These are phyloP conservation scores for Coniochaeta ligniaria DNA, from an alignment of 2,329 filamentous ascomycete genomes.

Conservation along the genomic window DNA sequence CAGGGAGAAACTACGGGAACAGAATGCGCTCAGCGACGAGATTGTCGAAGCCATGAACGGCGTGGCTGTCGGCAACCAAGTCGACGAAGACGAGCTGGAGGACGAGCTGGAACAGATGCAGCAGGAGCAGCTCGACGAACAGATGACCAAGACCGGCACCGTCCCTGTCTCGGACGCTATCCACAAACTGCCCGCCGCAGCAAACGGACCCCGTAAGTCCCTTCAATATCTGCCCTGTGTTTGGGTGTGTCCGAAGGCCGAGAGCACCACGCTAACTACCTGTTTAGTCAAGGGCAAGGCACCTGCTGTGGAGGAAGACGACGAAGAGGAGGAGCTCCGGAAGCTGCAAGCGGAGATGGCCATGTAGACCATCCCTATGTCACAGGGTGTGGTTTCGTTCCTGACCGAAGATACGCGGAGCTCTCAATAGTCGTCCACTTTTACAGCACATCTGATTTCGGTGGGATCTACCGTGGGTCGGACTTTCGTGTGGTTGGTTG, in stretches of 20 bases:
- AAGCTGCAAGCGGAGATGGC: constrained; percentile 97
- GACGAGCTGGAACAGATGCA: constrained; percentile 80
- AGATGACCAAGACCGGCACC: constrained; percentile 83
- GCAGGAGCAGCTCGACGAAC: constrained; percentile 86
- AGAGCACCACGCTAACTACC: constrained; percentile 10
- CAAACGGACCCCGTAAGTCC: constrained; percentile 67
- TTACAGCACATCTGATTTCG: background rate
- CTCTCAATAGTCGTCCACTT: background rate
- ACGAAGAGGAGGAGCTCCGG: constrained; percentile 90
- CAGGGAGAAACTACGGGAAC: constrained; percentile 86
- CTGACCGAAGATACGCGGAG: background rate
- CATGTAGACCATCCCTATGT: constrained; percentile 48
- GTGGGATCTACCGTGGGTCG: background rate
- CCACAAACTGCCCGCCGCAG: constrained; percentile 67
- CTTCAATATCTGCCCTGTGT: background rate
- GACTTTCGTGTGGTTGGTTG: background rate
- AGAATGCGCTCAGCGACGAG: constrained; percentile 88
- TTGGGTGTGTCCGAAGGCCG: constrained; percentile 7
- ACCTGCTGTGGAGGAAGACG: constrained; percentile 64
- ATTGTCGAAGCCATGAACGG: constrained; percentile 80
- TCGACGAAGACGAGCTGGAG: constrained; percentile 84
- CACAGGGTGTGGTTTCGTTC: background rate
- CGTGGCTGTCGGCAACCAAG: constrained; percentile 56
- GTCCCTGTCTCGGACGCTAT: constrained; percentile 77
- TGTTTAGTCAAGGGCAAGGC: constrained; percentile 42